Evolutionary conservation across 306 rosid genomes (phyloP), one percentile per base, ranked within the genome.

Genomic region (Cucurbita moschata): DNA sequence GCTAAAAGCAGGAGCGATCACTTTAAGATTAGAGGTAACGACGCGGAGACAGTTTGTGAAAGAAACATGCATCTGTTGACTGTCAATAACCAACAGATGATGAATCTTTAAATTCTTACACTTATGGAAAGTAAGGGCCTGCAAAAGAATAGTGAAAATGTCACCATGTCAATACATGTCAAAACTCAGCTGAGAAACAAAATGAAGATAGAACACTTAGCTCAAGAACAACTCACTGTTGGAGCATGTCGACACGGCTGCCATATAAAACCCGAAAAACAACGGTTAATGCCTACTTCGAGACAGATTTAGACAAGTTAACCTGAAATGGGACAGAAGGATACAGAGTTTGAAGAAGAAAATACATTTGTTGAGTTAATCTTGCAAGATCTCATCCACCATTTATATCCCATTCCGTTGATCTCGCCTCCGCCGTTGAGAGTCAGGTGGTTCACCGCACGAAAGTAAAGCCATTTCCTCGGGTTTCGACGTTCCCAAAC

Each of bases 351-450:
- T 43, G 42, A 43, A 78, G 75, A 67, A 55, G 71, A 54, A 21
- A 21, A 78, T 87, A 92, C 96, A 81, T 88, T 87, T 69, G 90
- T 75, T 59, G 82, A 54, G 82, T 83, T 90, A 47, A 23, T 75
- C 81, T 93, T 93, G 92, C 97, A 93, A 75, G 98, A 93, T 30
- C 77, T 88, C 56, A 87, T 79, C 98, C 98, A 93, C 98, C 98
- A 93, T 78, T 87, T 82, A 3, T 85, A 87, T 49, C 98, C 98
- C 96, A 80, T 90, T 73, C 98, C 98, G 59, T 93, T 73, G 69
- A 90, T 76, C 23, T 56, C 81, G 56, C 98, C 98, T 49, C 90
- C 90, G n/a, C 98, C 98, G 44, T 86, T 86, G 16, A 93, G 7
- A 23, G 92, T 82, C 47, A 93, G 90, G 79, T 87, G 88, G 76